Base-by-base conservation (phyloP, 2,329 filamentous ascomycete species). In the Diaporthe eres region DNA sequence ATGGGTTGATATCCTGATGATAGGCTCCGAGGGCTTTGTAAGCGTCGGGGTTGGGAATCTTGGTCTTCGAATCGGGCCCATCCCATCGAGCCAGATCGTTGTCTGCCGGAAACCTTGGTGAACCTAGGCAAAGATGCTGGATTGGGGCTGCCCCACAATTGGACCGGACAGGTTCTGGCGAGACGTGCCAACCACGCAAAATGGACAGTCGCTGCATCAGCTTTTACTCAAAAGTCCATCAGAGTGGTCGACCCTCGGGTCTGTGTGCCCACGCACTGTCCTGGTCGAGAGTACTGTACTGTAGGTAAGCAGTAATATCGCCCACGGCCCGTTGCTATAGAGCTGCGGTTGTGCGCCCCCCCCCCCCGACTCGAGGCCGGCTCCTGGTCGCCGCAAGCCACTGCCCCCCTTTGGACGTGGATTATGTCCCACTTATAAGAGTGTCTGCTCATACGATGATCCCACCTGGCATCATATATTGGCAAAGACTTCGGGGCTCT, bases 391-490 rank as follows among this genome's bases (percentile, higher is more conserved):
- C 44, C 55, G 57, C 31, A 25, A 19, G 44, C n/a, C 47, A 55
- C 34, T 53, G 57, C 49, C 71, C 58, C 71, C 58, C 71, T 73
- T 63, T 61, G 44, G 13, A 34, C 60, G 71, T 73, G 60, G 57
- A 7, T 44, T 58, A 1, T 47, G 70, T 60, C 65, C 65, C 65
- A 60, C 70, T 72, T 61, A 60, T 60, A 47, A 71, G 55, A 72
- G 53, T 13, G 44, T 39, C 70, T 72, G 44, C 53, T 49, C 44
- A 61, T 72, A 72, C 70, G 65, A 70, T 70, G 31, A 70, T 70
- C 65, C 65, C 65, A 70, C 65, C 65, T 42, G 49, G 65, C 65
- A 70, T 42, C 65, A 70, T 61, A 61, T 51, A 72, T 51, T 60
- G 42, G 57, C 70, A 72, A 65, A 53, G 71, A 55, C 13, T 15